Base-by-base conservation (phyloP, 2,329 filamentous ascomycete species). In the Rugonectria rugulosa region DNA sequence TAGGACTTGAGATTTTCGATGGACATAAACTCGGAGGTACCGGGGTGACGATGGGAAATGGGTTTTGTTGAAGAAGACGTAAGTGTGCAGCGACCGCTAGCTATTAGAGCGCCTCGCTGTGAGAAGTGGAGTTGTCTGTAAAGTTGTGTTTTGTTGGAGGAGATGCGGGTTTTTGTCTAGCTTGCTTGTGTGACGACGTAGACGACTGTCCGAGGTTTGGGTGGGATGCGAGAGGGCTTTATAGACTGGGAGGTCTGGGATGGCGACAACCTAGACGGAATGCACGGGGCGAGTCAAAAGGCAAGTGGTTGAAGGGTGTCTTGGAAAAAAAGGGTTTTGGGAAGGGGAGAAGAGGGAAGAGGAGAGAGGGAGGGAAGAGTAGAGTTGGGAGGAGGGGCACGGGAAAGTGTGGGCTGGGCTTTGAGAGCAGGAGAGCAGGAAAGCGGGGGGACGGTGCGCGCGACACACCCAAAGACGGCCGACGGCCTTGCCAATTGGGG, bases 1-100 rank as follows among this genome's bases (percentile, higher is more conserved):
- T 92, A 92, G 85, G 89, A 88, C 88, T 95, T 95, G 82, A 96
- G 90, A 87, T 96, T 96, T 92, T 95, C 90, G 90, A 95, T 95
- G 88, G 91, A 95, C 91, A 95, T 95, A 93, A 92, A 93, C 89
- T 90, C 88, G 88, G 83, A 85, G 87, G 87, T 84, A 73, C 74
- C 71, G 79, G 81, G 82, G 79, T 78, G 69, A 75, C 76, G 70
- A 75, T 75, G 79, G 81, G 80, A 82, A 78, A 82, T 74, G 76
- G 78, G 76, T 80, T 78, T 74, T 77, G 66, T 74, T 59, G 68
- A 65, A 69, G 66, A 59, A 65, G 70, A 67, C 64, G 62, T 58
- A 65, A 69, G 63, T 68, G 63, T 70, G 72, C 68, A 81, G 80
- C 80, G 80, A 83, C 79, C 73, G 80, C 82, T 79, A 71, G 75